Percentiles rank a stretch among this genome's conserved stretches.
phyloP scores from a whole-genome alignment of 2,329 filamentous ascomycete species.

The Aureobasidium sp. region DNA sequence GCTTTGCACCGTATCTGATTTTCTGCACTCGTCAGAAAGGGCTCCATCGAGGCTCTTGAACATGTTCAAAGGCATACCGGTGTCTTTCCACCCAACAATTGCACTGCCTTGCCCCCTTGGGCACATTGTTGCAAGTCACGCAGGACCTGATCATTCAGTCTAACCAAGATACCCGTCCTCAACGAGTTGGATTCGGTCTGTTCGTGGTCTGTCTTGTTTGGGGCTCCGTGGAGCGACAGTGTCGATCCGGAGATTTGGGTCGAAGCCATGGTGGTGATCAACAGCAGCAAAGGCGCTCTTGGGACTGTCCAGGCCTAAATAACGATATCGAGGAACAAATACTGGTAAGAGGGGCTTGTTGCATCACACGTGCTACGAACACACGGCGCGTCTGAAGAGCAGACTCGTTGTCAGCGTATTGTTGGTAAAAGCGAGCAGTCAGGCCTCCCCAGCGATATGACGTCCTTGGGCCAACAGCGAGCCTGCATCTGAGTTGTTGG shows the following conservation, averaged over 20 bases:
- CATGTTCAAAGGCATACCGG: conserved; percentile 21
- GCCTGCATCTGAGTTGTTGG: background rate
- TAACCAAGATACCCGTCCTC: conserved; percentile 23
- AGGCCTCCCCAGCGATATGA: conserved; percentile 10
- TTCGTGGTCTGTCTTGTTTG: conserved; percentile 10
- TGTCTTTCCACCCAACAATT: conserved; percentile 24
- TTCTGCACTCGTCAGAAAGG: conserved; percentile 28
- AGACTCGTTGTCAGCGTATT: background rate
- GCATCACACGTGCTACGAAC: conserved; percentile 9
- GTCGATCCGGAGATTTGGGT: conserved; percentile 10
- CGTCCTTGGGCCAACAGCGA: background rate
- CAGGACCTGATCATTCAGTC: conserved; percentile 22
- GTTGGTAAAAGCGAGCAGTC: conserved; percentile 7
- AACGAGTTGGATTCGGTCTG: background rate
- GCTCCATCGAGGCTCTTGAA: background rate
- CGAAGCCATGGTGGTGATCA: conserved; percentile 11
- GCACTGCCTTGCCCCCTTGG: conserved; percentile 19
- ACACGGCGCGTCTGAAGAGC: background rate
- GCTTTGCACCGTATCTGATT: conserved; percentile 49
- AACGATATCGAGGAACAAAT: background rate
- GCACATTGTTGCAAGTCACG: conserved; percentile 26
- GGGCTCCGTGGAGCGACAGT: conserved; percentile 20
- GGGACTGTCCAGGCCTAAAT: background rate
- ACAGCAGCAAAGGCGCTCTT: background rate
- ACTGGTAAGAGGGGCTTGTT: conserved; percentile 1